These are phyloP conservation scores for Coniferiporia weirii DNA, from an alignment of 1,284 basidiomycete genomes.

Conservation along the genomic window DNA sequence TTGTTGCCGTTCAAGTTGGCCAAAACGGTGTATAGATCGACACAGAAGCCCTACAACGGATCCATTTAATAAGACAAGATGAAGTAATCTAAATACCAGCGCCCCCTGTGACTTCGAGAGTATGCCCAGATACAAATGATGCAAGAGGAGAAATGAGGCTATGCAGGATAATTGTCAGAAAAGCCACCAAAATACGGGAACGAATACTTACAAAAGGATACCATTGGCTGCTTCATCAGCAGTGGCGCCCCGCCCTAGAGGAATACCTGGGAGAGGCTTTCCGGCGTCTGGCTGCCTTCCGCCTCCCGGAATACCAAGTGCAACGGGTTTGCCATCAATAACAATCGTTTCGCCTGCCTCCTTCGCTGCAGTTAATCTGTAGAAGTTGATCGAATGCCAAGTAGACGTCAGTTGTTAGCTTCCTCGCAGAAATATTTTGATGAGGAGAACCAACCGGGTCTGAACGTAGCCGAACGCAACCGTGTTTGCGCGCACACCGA, in stretches of 20 bases:
- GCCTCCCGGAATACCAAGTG: constrained; percentile 69
- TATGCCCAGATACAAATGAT: constrained; percentile 78
- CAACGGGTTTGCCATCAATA: constrained; percentile 79
- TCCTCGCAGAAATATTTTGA: neutral
- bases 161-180: constrained; percentile 19
- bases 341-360: constrained; percentile 73
- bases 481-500: constrained; percentile 78
- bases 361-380: constrained; percentile 63
- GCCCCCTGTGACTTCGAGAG: constrained; percentile 76
- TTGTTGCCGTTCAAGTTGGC: no score
- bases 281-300: constrained; percentile 32
- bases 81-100: constrained; percentile 49
- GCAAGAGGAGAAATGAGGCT: constrained; percentile 75
- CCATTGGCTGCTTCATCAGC: constrained; percentile 74
- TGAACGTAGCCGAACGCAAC: constrained; percentile 75
- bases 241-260: constrained; percentile 68
- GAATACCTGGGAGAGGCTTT: constrained; percentile 51
- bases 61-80: neutral
- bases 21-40: neutral
- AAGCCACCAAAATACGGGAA: neutral
- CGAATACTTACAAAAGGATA: constrained; percentile 59
- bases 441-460: constrained; percentile 53
- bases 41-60: neutral
- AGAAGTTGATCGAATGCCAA: neutral
- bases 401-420: neutral